Evolutionary conservation across 805 yeast species (phyloP).

Genomic region (Danielia reshetovae): DNA sequence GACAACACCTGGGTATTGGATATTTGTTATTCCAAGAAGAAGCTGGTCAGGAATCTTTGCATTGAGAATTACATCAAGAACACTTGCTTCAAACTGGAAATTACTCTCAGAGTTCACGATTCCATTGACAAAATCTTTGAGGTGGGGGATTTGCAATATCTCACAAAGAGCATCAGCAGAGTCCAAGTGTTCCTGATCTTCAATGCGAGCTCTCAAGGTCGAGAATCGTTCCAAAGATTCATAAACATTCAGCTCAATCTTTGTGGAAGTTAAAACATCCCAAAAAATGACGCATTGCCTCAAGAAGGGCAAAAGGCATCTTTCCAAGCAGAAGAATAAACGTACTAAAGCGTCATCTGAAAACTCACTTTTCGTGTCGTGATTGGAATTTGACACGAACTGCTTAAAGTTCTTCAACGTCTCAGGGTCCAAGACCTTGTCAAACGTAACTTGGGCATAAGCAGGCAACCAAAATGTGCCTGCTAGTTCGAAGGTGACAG

Average conservation of each 20-base stretch:
- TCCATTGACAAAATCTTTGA: constrained; percentile 15
- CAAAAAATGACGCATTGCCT: constrained; percentile 31
- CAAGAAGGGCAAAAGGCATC: constrained; percentile 26
- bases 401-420: background rate
- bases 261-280: constrained; percentile 29
- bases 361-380: background rate
- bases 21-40: constrained; percentile 19
- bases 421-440: background rate
- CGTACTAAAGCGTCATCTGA: background rate
- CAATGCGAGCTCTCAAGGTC: constrained; percentile 14
- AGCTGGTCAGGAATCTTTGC: constrained; percentile 13
- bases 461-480: too few species aligned
- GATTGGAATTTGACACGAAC: background rate
- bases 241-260: constrained; percentile 22
- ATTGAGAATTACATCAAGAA: constrained; percentile 20
- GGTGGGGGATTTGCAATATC: constrained; percentile 21
- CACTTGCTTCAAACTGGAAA: constrained; percentile 17
- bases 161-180: constrained; percentile 23
- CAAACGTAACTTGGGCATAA: too few species aligned
- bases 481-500: constrained; percentile 12
- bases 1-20: constrained; percentile 54
- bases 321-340: constrained; percentile 7
- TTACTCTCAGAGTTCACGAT: constrained; percentile 1
- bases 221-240: constrained; percentile 15
- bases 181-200: constrained; percentile 15